A percentile compares a stretch with the other conserved stretches of the same genome.
These are phyloP conservation scores for Talaromyces marneffei DNA, from an alignment of 2,329 filamentous ascomycete genomes.

Conservation along the genomic window DNA sequence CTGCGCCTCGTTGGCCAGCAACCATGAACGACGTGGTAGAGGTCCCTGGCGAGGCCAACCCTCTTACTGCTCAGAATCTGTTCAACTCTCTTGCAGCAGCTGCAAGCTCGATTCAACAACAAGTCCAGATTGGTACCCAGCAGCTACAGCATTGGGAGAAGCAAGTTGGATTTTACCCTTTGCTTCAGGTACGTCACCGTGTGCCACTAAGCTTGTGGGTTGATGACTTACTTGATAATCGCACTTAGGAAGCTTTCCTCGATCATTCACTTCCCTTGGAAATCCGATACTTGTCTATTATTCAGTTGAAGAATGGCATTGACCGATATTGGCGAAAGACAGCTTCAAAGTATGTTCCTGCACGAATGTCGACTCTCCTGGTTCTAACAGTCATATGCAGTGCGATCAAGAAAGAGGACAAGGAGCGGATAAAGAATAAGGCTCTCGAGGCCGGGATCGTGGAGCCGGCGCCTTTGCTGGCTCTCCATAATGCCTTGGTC, in stretches of 20 bases:
- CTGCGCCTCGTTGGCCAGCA: conserved; percentile 3
- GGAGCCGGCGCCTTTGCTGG: conserved; percentile 69
- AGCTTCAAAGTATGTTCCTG: conserved; percentile 53
- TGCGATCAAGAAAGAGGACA: conserved; percentile 63
- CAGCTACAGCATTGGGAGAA: conserved; percentile 69
- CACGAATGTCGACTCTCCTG: not conserved
- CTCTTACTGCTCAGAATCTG: conserved; percentile 59
- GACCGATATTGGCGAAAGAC: conserved; percentile 89
- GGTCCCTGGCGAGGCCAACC: conserved; percentile 73
- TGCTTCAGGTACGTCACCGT: conserved; percentile 55
- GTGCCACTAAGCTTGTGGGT: not conserved
- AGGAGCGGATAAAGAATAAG: conserved; percentile 65
- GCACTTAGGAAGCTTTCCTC: conserved; percentile 65
- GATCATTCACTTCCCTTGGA: conserved; percentile 70
- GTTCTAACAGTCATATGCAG: conserved; percentile 27
- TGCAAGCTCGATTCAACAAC: conserved; percentile 58
- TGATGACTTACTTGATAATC: not conserved
- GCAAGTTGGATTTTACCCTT: conserved; percentile 59
- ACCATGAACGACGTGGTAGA: conserved; percentile 68
- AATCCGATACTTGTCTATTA: conserved; percentile 81
- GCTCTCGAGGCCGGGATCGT: conserved; percentile 70
- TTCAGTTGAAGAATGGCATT: conserved; percentile 94
- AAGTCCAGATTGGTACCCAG: conserved; percentile 60
- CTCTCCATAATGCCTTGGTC: conserved; percentile 81
- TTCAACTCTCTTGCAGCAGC: conserved; percentile 60